A percentile compares a stretch with the other conserved stretches of the same genome.
Evolutionary conservation across 495 filamentous ascomycete genomes (phyloP).

Genomic region (Cercophora scortea): DNA sequence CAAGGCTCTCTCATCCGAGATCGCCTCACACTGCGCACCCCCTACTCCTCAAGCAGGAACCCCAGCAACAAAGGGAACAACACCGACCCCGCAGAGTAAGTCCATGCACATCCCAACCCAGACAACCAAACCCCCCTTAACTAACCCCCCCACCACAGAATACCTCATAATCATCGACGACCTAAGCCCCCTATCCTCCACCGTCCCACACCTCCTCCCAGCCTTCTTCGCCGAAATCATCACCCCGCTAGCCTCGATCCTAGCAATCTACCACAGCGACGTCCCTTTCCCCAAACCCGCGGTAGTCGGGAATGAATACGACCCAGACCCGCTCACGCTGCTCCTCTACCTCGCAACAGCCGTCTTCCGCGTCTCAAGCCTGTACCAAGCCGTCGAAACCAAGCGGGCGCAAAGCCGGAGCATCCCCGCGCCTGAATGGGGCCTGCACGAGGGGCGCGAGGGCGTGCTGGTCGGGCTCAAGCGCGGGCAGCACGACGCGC

Average conservation of each 20-base stretch:
- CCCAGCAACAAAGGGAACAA: slow-evolving; percentile 9
- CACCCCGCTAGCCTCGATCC: slow-evolving; percentile 41
- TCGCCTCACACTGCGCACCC: slow-evolving; percentile 45
- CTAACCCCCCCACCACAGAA: slow-evolving; percentile 32
- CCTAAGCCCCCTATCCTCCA: slow-evolving; percentile 43
- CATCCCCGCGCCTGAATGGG: slow-evolving; percentile 63
- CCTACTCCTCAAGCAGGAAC: slow-evolving; percentile 25
- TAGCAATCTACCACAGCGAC: slow-evolving; percentile 63
- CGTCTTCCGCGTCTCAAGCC: slow-evolving; percentile 40
- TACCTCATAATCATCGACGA: slow-evolving; percentile 56
- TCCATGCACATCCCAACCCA: slow-evolving; percentile 17
- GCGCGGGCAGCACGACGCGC: slow-evolving; percentile 7
- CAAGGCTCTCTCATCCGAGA: slow-evolving; percentile 44
- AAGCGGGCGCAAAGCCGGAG: slow-evolving; percentile 65
- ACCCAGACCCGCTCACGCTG: slow-evolving; percentile 59
- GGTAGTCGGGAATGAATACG: slow-evolving; percentile 38
- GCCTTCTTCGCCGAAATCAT: slow-evolving; percentile 50
- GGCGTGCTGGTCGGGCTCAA: slow-evolving; percentile 60
- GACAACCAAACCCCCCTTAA: slow-evolving; percentile 11
- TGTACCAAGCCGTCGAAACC: slow-evolving; percentile 60
- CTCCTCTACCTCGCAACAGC: slow-evolving; percentile 43
- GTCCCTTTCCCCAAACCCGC: slow-evolving; percentile 32
- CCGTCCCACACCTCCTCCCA: slow-evolving; percentile 34
- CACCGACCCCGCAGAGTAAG: slow-evolving; percentile 25
- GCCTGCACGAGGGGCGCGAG: slow-evolving; percentile 64